Evolutionary conservation across 129 eudicot species (phyloP).

Genomic region (Scalesia atractyloides): DNA sequence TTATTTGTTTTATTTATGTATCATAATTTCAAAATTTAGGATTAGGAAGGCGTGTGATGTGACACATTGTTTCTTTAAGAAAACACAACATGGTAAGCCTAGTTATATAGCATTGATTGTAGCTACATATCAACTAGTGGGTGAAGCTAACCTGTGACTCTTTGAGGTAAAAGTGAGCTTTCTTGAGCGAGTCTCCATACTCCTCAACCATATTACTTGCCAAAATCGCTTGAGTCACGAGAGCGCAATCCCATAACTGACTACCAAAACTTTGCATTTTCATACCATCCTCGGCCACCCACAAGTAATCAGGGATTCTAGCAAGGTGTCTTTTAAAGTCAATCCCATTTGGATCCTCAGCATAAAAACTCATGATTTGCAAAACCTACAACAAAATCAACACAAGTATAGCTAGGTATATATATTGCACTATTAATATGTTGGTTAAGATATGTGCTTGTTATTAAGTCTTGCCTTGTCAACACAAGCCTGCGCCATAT

Average conservation of each 20-base stretch:
- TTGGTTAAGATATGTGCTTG: neutral
- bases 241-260: conserved; percentile 70
- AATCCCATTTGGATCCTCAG: conserved; percentile 49
- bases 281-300: conserved; percentile 91
- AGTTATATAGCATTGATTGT: no score
- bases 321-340: conserved; percentile 66
- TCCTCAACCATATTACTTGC: conserved; percentile 65
- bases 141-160: conserved; percentile 55
- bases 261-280: conserved; percentile 82
- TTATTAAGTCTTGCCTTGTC: conserved; percentile 24
- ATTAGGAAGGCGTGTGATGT: no score
- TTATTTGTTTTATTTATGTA: no score
- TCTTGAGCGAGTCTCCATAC: conserved; percentile 63
- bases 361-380: conserved; percentile 36
- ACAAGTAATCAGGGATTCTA: conserved; percentile 66
- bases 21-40: no score
- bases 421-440: neutral
- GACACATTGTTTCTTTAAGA: no score
- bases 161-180: conserved; percentile 61
- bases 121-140: no score
- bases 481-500: conserved; percentile 21
- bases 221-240: conserved; percentile 66
- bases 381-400: conserved; percentile 20
- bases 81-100: no score
- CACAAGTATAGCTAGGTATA: neutral